Percentiles rank a stretch among this genome's conserved stretches.
Evolutionary conservation across 2,329 filamentous ascomycete species (phyloP).

Genomic region (Byssoonygena ceratinophila): DNA sequence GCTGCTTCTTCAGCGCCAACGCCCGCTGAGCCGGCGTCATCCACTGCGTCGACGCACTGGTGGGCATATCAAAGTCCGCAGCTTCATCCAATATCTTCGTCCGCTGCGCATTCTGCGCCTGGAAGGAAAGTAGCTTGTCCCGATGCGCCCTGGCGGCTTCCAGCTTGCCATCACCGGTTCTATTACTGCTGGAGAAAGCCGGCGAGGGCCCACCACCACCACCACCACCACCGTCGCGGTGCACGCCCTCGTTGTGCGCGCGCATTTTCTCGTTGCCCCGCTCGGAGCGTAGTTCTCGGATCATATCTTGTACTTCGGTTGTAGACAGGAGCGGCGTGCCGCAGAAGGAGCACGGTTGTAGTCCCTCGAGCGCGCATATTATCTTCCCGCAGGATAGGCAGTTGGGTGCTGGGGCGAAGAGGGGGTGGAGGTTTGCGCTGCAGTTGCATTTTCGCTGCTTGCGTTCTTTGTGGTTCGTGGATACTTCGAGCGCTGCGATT

Average conservation of each 20-base stretch:
- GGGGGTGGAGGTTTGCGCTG: conserved; percentile 74
- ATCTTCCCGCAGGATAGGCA: conserved; percentile 90
- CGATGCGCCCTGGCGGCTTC: conserved; percentile 64
- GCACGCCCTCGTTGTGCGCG: conserved; percentile 52
- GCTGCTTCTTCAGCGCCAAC: conserved; percentile 71
- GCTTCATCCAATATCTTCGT: conserved; percentile 84
- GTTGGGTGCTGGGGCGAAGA: conserved; percentile 85
- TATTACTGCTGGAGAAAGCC: conserved; percentile 34
- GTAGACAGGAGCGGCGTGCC: conserved; percentile 59
- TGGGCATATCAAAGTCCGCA: conserved; percentile 57
- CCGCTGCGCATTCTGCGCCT: conserved; percentile 71
- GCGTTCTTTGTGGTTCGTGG: conserved; percentile 54
- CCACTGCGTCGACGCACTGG: conserved; percentile 61
- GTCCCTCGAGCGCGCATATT: conserved; percentile 83
- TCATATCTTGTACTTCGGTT: conserved; percentile 72
- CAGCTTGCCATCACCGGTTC: conserved; percentile 44
- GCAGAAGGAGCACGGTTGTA: conserved; percentile 91
- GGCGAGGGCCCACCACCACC: conserved; percentile 20
- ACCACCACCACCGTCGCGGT: conserved; percentile 35
- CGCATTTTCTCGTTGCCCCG: conserved; percentile 78
- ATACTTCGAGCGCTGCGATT: conserved; percentile 80
- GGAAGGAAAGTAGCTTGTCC: conserved; percentile 69
- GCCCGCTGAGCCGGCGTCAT: conserved; percentile 73
- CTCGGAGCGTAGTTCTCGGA: conserved; percentile 71
- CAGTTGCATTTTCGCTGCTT: conserved; percentile 70